Evolutionary conservation across 2,329 filamentous ascomycete species (phyloP).

Genomic region (Epichloe gansuensis): DNA sequence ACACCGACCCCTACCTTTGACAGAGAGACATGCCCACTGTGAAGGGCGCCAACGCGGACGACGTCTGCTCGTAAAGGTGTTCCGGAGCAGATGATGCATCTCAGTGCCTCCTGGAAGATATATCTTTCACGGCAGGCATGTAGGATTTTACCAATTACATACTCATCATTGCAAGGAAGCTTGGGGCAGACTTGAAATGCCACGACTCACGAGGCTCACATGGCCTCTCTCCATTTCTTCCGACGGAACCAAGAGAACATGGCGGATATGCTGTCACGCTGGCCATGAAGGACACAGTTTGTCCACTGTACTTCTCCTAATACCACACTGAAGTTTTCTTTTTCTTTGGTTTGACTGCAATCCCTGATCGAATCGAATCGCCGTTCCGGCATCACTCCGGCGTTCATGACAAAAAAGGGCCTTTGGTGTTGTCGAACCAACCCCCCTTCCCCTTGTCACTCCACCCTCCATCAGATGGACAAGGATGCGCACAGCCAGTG

Average conservation of each 20-base stretch:
- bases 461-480: neutral
- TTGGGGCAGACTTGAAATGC: too few relatives aligned
- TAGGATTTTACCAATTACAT: too few relatives aligned
- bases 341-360: neutral
- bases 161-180: too few relatives aligned
- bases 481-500: conserved; percentile 3
- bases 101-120: neutral
- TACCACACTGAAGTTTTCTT: neutral
- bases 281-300: too few relatives aligned
- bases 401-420: neutral
- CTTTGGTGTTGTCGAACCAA: neutral
- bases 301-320: neutral
- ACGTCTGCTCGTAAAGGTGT: neutral
- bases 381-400: neutral
- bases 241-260: neutral
- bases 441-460: neutral
- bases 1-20: too few relatives aligned
- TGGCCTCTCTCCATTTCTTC: neutral
- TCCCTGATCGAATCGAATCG: neutral
- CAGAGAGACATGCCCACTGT: neutral
- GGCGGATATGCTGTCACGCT: too few relatives aligned
- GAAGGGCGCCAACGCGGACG: neutral
- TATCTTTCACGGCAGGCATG: too few relatives aligned
- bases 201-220: neutral
- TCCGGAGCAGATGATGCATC: neutral